A percentile compares a stretch with the other conserved stretches of the same genome.
Evolutionary conservation across 305 asterid genomes (phyloP).

Genomic region (Rubia peregrina): DNA sequence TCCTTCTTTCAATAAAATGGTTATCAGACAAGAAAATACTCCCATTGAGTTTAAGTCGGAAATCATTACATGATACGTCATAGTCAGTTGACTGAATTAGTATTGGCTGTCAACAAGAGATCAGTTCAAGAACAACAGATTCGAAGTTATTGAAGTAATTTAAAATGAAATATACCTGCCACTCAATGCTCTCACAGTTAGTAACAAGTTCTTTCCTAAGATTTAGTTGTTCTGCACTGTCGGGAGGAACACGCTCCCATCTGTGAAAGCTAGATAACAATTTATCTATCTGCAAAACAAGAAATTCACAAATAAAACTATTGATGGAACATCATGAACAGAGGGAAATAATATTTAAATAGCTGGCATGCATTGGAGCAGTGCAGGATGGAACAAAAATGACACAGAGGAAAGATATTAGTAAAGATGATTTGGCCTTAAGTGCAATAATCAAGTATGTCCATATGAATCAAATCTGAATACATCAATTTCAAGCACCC

Average conservation of each 20-base stretch:
- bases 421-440: background rate
- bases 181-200: constrained; percentile 80
- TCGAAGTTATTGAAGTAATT: constrained; percentile 6
- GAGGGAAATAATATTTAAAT: background rate
- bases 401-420: background rate
- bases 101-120: background rate
- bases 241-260: constrained; percentile 71
- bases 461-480: background rate
- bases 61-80: constrained; percentile 13
- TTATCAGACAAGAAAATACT: background rate
- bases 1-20: background rate
- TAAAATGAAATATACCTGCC: constrained; percentile 67
- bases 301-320: constrained; percentile 8
- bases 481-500: background rate
- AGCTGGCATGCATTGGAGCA: background rate
- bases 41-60: background rate
- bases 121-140: background rate
- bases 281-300: constrained; percentile 68
- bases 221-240: constrained; percentile 49
- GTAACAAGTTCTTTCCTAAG: constrained; percentile 70
- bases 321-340: background rate
- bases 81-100: background rate
- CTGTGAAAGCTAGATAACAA: constrained; percentile 61
- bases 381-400: background rate
- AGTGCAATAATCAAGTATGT: background rate